phyloP scores from a whole-genome alignment of 139 green algal genomes.

The Volvox reticuliferus region DNA sequence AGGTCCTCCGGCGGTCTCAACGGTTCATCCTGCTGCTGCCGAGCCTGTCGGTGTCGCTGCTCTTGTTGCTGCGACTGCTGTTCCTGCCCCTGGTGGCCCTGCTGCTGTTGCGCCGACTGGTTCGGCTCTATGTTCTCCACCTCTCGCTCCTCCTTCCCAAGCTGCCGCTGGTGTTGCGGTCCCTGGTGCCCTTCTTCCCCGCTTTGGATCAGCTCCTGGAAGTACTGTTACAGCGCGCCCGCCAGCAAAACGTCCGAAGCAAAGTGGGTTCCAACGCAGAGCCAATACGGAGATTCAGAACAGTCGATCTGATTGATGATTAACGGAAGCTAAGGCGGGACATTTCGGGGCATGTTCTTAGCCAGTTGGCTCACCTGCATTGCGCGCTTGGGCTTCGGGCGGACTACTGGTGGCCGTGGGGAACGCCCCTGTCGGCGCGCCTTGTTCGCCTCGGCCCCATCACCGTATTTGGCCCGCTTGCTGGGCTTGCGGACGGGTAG shows the following conservation, averaged over 20 bases:
- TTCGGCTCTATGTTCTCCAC: not conserved
- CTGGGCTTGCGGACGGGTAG: conserved; percentile 7
- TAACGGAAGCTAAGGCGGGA: too few relatives aligned
- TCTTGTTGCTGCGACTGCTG: not conserved
- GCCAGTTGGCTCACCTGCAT: not conserved
- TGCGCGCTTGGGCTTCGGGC: not conserved
- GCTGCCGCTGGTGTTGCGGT: not conserved
- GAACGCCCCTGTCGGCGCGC: not conserved
- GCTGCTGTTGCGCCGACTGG: not conserved
- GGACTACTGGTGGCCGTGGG: not conserved
- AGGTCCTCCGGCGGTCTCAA: too few relatives aligned
- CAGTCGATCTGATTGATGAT: not conserved
- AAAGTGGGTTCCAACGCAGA: not conserved
- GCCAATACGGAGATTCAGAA: not conserved
- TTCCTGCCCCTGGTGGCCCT: not conserved
- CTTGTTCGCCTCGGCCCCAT: not conserved
- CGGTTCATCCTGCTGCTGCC: too few relatives aligned
- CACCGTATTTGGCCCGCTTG: conserved; percentile 23
- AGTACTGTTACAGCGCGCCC: not conserved
- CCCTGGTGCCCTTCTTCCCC: not conserved
- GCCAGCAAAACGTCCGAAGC: not conserved
- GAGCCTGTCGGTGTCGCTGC: not conserved
- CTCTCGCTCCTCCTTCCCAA: not conserved
- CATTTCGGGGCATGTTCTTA: too few relatives aligned
- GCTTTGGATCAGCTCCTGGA: not conserved